These are phyloP conservation scores for Beta vulgaris DNA, from an alignment of 148 eudicot genomes.

Conservation along the genomic window DNA sequence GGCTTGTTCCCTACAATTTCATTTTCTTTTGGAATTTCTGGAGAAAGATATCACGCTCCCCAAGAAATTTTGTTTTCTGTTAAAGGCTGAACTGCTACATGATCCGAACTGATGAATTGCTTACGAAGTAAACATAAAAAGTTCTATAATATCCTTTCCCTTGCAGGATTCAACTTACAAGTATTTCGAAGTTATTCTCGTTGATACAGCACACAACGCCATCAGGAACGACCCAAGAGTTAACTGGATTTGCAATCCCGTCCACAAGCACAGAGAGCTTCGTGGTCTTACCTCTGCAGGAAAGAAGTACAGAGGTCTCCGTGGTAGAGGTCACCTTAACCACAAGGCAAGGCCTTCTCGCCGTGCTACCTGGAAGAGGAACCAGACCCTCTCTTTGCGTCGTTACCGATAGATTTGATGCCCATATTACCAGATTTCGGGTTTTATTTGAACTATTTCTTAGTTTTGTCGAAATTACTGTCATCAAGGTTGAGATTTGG, in stretches of 20 bases:
- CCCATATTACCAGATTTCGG: neutral
- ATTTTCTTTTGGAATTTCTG: too few relatives aligned
- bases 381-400: slow-evolving; percentile 45
- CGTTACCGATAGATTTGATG: slow-evolving; percentile 38
- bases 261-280: slow-evolving; percentile 54
- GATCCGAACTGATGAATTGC: neutral
- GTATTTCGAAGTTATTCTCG: slow-evolving; percentile 48
- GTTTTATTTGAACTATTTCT: neutral
- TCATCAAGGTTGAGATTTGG: neutral
- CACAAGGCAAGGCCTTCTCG: slow-evolving; percentile 54
- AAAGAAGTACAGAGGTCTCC: slow-evolving; percentile 56
- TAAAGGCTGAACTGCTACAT: neutral
- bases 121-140: neutral
- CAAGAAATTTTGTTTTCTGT: neutral
- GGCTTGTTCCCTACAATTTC: too few relatives aligned
- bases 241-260: slow-evolving; percentile 52
- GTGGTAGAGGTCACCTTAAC: slow-evolving; percentile 47
- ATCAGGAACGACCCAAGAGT: slow-evolving; percentile 44
- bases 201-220: slow-evolving; percentile 43
- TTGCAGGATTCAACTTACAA: slow-evolving; percentile 50
- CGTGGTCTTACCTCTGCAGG: slow-evolving; percentile 57
- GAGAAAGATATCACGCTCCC: too few relatives aligned
- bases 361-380: slow-evolving; percentile 60
- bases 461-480: neutral
- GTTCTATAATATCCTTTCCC: neutral